phyloP scores from a whole-genome alignment of 1,139 yeast genomes.

The Yamadazyma atlantica region DNA sequence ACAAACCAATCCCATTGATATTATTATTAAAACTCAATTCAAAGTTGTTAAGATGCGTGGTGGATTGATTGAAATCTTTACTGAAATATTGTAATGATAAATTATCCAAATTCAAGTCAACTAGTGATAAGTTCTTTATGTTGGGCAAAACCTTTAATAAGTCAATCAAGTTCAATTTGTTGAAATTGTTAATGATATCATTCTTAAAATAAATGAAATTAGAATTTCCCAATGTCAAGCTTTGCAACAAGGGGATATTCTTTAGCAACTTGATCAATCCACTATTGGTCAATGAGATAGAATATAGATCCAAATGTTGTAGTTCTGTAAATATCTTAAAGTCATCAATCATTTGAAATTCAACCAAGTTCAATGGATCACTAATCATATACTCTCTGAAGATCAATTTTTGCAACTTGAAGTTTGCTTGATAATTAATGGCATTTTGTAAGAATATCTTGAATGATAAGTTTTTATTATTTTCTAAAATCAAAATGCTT shows the following conservation, averaged over 20 bases:
- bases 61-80: conserved; percentile 20
- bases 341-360: conserved; percentile 22
- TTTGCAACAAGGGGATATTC: conserved; percentile 18
- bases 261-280: conserved; percentile 32
- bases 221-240: conserved; percentile 33
- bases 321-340: conserved; percentile 26
- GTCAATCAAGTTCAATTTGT: conserved; percentile 20
- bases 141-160: conserved; percentile 25
- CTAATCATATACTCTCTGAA: conserved; percentile 27
- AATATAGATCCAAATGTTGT: conserved; percentile 34
- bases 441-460: conserved; percentile 30
- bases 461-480: conserved; percentile 30
- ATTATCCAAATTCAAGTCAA: conserved; percentile 41
- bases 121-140: conserved; percentile 25
- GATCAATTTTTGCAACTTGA: conserved; percentile 25
- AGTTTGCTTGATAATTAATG: conserved; percentile 29
- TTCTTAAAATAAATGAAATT: conserved; percentile 31
- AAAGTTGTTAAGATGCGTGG: conserved; percentile 21
- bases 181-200: conserved; percentile 18
- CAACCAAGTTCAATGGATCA: conserved; percentile 23
- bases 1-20: conserved; percentile 42
- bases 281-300: conserved; percentile 29
- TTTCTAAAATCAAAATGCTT: conserved; percentile 30
- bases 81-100: conserved; percentile 32
- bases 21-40: conserved; percentile 39